Conservation (phyloP, 352 stramenopile genomes). For the Globisporangium carolinianum region DNA sequence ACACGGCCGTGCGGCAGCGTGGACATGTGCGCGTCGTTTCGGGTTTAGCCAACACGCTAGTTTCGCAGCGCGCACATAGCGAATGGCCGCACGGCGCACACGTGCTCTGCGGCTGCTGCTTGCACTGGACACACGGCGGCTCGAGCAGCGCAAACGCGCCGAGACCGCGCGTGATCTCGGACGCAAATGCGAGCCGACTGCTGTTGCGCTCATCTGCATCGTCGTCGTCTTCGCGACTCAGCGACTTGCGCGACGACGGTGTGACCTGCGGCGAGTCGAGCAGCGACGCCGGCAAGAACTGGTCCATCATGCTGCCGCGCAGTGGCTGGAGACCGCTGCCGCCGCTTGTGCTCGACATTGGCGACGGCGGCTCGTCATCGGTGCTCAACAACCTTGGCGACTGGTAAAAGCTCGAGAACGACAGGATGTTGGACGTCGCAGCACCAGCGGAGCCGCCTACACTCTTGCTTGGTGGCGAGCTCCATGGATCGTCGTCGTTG, state of each 20-base stretch:
- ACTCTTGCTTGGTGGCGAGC: slow-evolving; percentile 16
- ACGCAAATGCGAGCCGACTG: slow-evolving; percentile 6
- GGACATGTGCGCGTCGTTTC: slow-evolving; percentile 4
- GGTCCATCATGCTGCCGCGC: slow-evolving; percentile 65
- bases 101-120: slow-evolving; percentile 8
- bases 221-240: slow-evolving; percentile 17
- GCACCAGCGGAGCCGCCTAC: neutral
- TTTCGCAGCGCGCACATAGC: slow-evolving; percentile 10
- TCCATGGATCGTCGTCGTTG: slow-evolving; percentile 40
- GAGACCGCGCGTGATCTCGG: slow-evolving; percentile 30
- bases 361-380: slow-evolving; percentile 47
- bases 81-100: slow-evolving; percentile 15
- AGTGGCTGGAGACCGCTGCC: slow-evolving; percentile 33
- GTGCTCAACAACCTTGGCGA: slow-evolving; percentile 5
- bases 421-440: slow-evolving; percentile 24
- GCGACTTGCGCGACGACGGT: slow-evolving; percentile 34
- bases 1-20: slow-evolving; percentile 8
- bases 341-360: slow-evolving; percentile 25
- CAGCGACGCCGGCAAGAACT: slow-evolving; percentile 72
- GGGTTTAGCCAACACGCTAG: slow-evolving; percentile 1
- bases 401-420: slow-evolving; percentile 68
- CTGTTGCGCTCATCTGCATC: neutral
- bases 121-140: slow-evolving; percentile 13
- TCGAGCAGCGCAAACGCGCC: slow-evolving; percentile 27
- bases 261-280: slow-evolving; percentile 79